Evolutionary conservation across 1,284 basidiomycete species (phyloP), one percentile per base, ranked within the genome.

Genomic region (Sanghuangporus baumii): DNA sequence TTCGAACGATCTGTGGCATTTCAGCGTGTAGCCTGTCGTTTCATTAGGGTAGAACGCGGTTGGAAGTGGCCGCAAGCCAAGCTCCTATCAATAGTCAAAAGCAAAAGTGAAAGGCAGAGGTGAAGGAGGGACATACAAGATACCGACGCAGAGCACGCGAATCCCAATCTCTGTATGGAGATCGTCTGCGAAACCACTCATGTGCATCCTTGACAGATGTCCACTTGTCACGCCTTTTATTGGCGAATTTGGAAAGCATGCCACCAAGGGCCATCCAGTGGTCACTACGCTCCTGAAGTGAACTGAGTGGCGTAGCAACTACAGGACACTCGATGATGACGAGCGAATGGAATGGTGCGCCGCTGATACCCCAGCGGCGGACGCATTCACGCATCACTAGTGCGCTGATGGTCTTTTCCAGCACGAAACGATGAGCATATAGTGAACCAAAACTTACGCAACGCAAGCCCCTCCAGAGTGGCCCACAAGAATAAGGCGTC

Each of bases 31-130:
- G 23, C 58, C 58, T 1, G 37, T 48, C 40, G 57, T 59, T 11
- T 55, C 43, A 8, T 59, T 57, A 6, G 62, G 62, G 34, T 63
- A 63, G 31, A 59, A 56, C 18, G 47, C 51, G 8, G 62, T 60
- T 2, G 62, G 62, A 20, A 63, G 62, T 3, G 60, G 47, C 5
- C 62, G 57, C 23, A 60, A 14, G n/a, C 57, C 62, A 43, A 59
- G 36, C 31, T 59, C 57, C 62, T 63, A 18, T 6, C 18, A 31
- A 16, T 9, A 18, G 46, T 31, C 26, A 57, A 43, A 40, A 3
- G n/a, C 47, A 31, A 46, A 6, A 37, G 37, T 18, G 11, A 16
- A 52, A 55, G 38, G 40, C 38, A 7, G 7, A 34, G n/a, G n/a
- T 18, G 31, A 5, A 23, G 18, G 14, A 43, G 7, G 4, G 31